Percentiles rank a stretch among this genome's conserved stretches.
Conservation (phyloP, 805 yeast genomes). For the Candida pini region DNA sequence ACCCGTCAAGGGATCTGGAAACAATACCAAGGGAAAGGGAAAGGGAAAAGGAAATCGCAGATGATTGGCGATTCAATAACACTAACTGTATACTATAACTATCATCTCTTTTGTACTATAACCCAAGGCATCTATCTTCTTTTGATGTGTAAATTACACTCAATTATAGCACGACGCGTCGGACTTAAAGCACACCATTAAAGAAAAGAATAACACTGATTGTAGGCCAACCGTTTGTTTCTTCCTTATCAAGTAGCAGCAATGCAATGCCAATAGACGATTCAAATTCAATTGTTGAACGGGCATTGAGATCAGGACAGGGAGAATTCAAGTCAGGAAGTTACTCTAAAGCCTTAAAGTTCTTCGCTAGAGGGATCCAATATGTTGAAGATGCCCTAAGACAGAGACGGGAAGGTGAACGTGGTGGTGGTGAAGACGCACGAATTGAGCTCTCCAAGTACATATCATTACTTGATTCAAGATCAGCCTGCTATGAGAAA, state of each 20-base stretch:
- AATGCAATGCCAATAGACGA: background rate
- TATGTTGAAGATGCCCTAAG: constrained; percentile 7
- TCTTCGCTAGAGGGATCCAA: constrained; percentile 15
- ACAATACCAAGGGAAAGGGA: constrained; percentile 1
- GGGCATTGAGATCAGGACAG: constrained; percentile 15
- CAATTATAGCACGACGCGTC: too few species aligned
- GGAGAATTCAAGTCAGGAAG: constrained; percentile 13
- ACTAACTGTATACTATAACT: too few species aligned
- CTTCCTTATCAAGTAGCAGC: too few species aligned
- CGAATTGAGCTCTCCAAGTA: constrained; percentile 11
- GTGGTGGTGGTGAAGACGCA: too few species aligned
- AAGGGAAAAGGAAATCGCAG: background rate
- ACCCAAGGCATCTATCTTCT: too few species aligned
- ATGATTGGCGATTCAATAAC: too few species aligned
- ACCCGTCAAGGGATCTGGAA: constrained; percentile 22
- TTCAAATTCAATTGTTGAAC: background rate
- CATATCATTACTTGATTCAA: constrained; percentile 31
- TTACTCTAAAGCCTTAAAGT: constrained; percentile 17
- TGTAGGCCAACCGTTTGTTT: too few species aligned
- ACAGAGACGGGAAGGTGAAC: too few species aligned
- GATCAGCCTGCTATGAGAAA: constrained; percentile 47
- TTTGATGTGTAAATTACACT: too few species aligned
- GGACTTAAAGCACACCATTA: too few species aligned
- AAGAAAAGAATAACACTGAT: too few species aligned
- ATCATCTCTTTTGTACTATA: too few species aligned